These are phyloP conservation scores for Cercophora scortea DNA, from an alignment of 495 filamentous ascomycete genomes.

Conservation along the genomic window DNA sequence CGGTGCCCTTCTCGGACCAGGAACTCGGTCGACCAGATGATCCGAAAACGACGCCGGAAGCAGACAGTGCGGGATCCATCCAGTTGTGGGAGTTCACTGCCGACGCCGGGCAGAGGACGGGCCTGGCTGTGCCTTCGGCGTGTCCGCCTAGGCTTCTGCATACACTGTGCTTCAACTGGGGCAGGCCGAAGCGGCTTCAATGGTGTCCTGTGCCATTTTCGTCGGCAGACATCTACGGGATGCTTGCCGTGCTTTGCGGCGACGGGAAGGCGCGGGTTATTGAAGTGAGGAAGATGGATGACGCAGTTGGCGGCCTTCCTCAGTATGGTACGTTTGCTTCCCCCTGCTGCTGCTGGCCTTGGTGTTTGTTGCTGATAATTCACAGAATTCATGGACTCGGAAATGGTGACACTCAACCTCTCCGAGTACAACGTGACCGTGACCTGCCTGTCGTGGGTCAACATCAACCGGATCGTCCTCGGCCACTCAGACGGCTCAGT, in stretches of 20 bases:
- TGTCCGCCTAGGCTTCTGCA: conserved; percentile 19
- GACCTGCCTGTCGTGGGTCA: conserved; percentile 42
- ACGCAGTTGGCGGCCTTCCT: conserved; percentile 11
- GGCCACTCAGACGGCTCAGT: conserved; percentile 42
- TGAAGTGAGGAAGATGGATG: conserved; percentile 20
- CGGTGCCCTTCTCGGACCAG: conserved; percentile 39
- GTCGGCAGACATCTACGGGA: conserved; percentile 11
- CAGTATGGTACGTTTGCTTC: conserved; percentile 24
- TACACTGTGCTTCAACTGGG: conserved; percentile 32
- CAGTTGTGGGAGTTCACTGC: conserved; percentile 37
- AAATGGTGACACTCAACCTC: conserved; percentile 32
- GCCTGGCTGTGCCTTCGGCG: conserved; percentile 11
- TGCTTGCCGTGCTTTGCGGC: conserved; percentile 32
- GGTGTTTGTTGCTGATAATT: conserved; percentile 6
- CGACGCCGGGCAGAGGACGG: conserved; percentile 3
- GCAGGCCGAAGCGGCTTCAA: conserved; percentile 32
- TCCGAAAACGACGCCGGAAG: conserved; percentile 10
- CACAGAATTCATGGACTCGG: conserved; percentile 30
- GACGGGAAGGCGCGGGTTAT: conserved; percentile 37
- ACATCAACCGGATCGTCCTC: conserved; percentile 37
- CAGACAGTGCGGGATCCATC: conserved; percentile 22
- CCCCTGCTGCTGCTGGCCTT: background rate
- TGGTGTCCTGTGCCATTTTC: conserved; percentile 37
- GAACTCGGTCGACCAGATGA: conserved; percentile 7
- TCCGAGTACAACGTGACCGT: conserved; percentile 34